phyloP scores from a whole-genome alignment of 768 basidiomycete species.

The Cyclocybe cylindracea region DNA sequence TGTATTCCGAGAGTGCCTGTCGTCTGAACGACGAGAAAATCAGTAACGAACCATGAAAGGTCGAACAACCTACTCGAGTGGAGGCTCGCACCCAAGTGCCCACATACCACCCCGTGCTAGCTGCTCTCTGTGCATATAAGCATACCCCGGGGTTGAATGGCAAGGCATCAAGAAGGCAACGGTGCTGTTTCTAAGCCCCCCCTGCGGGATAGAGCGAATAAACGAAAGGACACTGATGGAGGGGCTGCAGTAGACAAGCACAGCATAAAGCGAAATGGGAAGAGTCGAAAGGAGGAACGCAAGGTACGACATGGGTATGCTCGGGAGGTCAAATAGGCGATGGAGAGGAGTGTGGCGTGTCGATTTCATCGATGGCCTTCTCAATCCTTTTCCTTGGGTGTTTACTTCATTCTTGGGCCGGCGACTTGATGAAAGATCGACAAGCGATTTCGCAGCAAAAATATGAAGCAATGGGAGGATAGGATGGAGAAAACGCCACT shows the following conservation, averaged over 20 bases:
- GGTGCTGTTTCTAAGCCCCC: conserved; percentile 43
- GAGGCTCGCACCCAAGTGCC: conserved; percentile 93
- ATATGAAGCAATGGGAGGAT: conserved; percentile 82
- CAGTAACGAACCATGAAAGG: neutral
- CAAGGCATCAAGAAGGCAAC: conserved; percentile 94
- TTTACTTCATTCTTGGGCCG: neutral
- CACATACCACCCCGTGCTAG: conserved; percentile 66
- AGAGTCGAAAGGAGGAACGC: conserved; percentile 52
- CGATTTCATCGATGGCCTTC: neutral
- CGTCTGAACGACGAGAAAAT: conserved; percentile 33
- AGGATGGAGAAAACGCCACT: conserved; percentile 97
- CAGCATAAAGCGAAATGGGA: conserved; percentile 66
- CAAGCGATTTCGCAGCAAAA: conserved; percentile 72
- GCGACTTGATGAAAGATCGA: conserved; percentile 37
- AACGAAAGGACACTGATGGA: conserved; percentile 78
- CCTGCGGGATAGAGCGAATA: conserved; percentile 53
- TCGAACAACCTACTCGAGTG: conserved; percentile 62
- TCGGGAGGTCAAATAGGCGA: conserved; percentile 23
- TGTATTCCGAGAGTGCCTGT: conserved; percentile 57
- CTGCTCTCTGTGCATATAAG: conserved; percentile 76
- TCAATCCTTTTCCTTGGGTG: conserved; percentile 1
- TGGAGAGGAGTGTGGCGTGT: conserved; percentile 1
- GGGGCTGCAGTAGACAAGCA: conserved; percentile 76
- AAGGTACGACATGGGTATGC: conserved; percentile 35
- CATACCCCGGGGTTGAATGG: conserved; percentile 93